Percentiles rank a stretch among this genome's conserved stretches.
Evolutionary conservation across 805 yeast genomes (phyloP).

Genomic region (Zygosaccharomyces rouxii): DNA sequence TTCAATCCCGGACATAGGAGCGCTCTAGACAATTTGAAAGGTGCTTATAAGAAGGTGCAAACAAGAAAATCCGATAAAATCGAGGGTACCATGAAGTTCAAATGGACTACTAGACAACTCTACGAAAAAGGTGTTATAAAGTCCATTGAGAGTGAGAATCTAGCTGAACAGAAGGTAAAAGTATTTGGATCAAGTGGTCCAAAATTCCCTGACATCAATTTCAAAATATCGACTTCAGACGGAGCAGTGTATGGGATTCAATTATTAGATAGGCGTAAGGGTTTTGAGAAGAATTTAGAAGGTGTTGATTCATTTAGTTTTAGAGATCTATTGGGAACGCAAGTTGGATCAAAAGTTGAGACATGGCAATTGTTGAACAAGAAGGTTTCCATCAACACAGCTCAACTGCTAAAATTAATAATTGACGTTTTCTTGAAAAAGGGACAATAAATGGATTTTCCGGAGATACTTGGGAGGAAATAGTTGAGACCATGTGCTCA

Average conservation of each 20-base stretch:
- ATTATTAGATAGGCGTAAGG: constrained; percentile 39
- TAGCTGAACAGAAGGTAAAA: constrained; percentile 36
- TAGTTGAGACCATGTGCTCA: background rate
- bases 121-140: constrained; percentile 66
- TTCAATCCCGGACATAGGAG: constrained; percentile 29
- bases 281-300: constrained; percentile 21
- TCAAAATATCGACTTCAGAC: constrained; percentile 69
- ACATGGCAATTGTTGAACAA: constrained; percentile 59
- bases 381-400: constrained; percentile 64
- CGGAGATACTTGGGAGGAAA: background rate
- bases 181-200: constrained; percentile 41
- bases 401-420: constrained; percentile 61
- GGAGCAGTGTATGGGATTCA: constrained; percentile 66
- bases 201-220: constrained; percentile 61
- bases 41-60: constrained; percentile 38
- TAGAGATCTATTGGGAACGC: constrained; percentile 67
- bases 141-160: constrained; percentile 52
- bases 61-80: constrained; percentile 26
- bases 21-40: constrained; percentile 38
- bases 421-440: constrained; percentile 55
- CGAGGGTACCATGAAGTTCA: constrained; percentile 49
- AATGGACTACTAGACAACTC: constrained; percentile 72
- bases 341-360: constrained; percentile 58
- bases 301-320: constrained; percentile 52
- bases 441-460: background rate